Base-by-base conservation (phyloP, 2,329 filamentous ascomycete species). In the Drechmeria coniospora region DNA sequence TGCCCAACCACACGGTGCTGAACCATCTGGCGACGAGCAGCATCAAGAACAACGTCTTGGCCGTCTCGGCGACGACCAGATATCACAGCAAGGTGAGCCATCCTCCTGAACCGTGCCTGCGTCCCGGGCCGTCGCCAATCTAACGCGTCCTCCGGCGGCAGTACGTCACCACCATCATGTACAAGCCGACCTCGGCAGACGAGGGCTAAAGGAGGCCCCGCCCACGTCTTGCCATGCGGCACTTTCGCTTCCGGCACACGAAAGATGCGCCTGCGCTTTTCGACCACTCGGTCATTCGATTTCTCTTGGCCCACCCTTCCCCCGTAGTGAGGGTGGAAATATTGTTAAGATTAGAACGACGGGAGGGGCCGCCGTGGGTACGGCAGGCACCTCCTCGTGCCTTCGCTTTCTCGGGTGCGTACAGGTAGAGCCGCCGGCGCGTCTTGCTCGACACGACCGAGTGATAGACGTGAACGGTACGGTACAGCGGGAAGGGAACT, bases 111-210 rank as follows among this genome's bases (percentile, higher is more conserved):
- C 10, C 20, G 6, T 4, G 6, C 11, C 11, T 18, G 9, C 15
- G 8, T 11, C 4, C 10, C 5, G 14, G 7, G 7, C n/a, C n/a
- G 10, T 9, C 11, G 4, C 11, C 5, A 17, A 25, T 22, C 32
- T 31, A 12, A 32, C 21, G 9, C 9, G 16, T 24, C 15, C 14
- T 15, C 16, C 6, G 9, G 20, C 20, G 20, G 4, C 43, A 94
- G 87, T 95, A 95, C 55, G 79, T 95, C 20, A 95, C 87, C 4
- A 94, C 86, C 3, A 92, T 95, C 49, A 78, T 95, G 62, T 95
- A 95, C 59, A 95, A 94, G 61, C 84, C 83, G 12, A 83, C 84
- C 8, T 63, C 63, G 5, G 51, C 56, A n/a, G 66, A 71, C 36
- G 60, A 68, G 28, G 45, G 49, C 25, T 53, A 26, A 45, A 29